Evolutionary conservation across 768 basidiomycete species (phyloP), one percentile per base, ranked within the genome.

Genomic region (Leccinum olivaceopallidum): DNA sequence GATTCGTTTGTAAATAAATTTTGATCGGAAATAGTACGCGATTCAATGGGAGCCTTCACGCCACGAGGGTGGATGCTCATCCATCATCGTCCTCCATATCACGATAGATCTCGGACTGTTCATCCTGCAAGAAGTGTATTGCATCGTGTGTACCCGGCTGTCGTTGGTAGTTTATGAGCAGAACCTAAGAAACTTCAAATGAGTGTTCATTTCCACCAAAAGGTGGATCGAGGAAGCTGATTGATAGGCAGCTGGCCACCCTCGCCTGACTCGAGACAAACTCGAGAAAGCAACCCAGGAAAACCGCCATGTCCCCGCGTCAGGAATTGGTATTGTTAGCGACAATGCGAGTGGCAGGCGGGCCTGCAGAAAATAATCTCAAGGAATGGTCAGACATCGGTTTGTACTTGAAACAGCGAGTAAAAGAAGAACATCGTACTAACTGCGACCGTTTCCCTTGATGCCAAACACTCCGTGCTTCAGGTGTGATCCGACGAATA

Each of bases 251-350:
- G 49, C 52, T 58, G 77, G 80, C 77, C 1, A 79, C 73, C 26
- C 72, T 81, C 2, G 67, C 66, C 2, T 80, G 78, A 13, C 67
- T 81, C 16, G 72, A 77, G 62, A 73, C 65, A n/a, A 71, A 70
- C 59, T 76, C 77, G 16, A 69, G 66, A 30, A n/a, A 65, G 61
- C 30, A 66, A 73, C 13, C 76, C 76, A 2, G 77, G 71, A 13
- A 73, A 74, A 80, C 0, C 58, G 80, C 26, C 80, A 79, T 56
- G 71, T 81, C 52, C 79, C 81, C 44, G 67, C 79, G 20, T 80
- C 80, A 2, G 80, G 80, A 2, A 67, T 70, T 12, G 79, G 76
- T 20, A 75, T 81, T 50, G 52, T 74, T 36, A 75, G 75, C 57
- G 77, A 81, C 68, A 77, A 77, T 58, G 71, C 77, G 5, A 71